Conservation (phyloP, 331 rosid genomes). For the Quercus tomentella region DNA sequence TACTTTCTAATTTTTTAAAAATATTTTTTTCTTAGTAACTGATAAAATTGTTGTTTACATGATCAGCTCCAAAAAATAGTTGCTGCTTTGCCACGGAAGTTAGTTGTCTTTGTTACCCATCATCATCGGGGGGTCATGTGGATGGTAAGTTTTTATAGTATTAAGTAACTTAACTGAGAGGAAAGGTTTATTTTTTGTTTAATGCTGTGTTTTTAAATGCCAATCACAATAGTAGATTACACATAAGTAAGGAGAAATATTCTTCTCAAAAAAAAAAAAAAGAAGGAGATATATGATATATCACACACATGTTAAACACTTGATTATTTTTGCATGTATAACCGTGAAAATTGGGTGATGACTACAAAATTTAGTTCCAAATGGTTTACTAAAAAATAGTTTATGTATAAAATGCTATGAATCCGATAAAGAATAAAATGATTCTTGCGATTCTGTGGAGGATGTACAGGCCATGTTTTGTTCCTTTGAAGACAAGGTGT, state of each 20-base stretch:
- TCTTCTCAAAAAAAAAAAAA: too few species aligned
- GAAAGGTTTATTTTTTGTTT: background rate
- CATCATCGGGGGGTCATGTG: constrained; percentile 72
- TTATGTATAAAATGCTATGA: background rate
- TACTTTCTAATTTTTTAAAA: constrained; percentile 1
- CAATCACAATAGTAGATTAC: background rate
- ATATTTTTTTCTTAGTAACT: constrained; percentile 1
- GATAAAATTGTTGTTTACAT: constrained; percentile 17
- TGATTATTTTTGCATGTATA: background rate
- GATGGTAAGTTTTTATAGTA: constrained; percentile 53
- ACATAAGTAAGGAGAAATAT: background rate
- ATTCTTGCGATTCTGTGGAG: background rate
- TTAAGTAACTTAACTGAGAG: background rate
- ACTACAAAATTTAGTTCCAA: background rate
- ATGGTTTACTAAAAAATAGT: background rate
- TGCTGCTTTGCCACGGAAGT: constrained; percentile 66
- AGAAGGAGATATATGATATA: background rate
- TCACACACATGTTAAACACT: background rate
- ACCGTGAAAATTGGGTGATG: background rate
- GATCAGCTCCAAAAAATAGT: constrained; percentile 69
- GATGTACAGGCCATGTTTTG: background rate
- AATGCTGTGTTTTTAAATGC: background rate
- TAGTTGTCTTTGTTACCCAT: constrained; percentile 80
- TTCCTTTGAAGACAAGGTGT: too few species aligned
- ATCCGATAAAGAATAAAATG: background rate